phyloP scores from a whole-genome alignment of 2,329 filamentous ascomycete genomes.

The Phoma sp. region DNA sequence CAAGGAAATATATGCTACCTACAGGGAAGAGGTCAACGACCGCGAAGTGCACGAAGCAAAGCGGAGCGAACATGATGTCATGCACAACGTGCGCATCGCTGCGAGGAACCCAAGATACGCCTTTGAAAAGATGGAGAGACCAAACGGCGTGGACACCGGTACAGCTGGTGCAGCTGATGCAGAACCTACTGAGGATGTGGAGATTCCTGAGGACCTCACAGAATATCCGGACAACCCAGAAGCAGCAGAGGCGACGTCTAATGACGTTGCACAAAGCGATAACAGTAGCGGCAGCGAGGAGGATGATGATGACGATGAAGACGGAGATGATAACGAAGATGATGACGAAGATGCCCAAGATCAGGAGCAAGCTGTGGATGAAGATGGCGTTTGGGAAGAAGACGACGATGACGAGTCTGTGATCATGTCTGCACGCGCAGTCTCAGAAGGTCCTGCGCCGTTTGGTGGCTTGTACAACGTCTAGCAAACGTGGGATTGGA shows the following conservation, averaged over 20 bases:
- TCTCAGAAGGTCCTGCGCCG: slow-evolving; percentile 28
- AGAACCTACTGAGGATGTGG: slow-evolving; percentile 28
- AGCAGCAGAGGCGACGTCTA: slow-evolving; percentile 30
- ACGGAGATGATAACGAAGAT: slow-evolving; percentile 25
- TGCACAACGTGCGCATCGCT: slow-evolving; percentile 40
- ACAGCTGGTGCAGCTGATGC: not conserved
- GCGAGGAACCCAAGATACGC: slow-evolving; percentile 43
- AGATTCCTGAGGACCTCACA: slow-evolving; percentile 41
- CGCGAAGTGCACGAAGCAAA: slow-evolving; percentile 32
- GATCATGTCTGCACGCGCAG: slow-evolving; percentile 18
- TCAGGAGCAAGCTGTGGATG: slow-evolving; percentile 22
- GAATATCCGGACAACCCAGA: slow-evolving; percentile 41
- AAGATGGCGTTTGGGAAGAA: slow-evolving; percentile 23
- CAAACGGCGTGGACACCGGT: not conserved
- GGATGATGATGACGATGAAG: slow-evolving; percentile 22
- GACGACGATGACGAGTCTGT: slow-evolving; percentile 26
- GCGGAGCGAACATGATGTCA: slow-evolving; percentile 39
- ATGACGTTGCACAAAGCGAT: slow-evolving; percentile 28
- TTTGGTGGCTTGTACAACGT: slow-evolving; percentile 35
- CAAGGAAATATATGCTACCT: slow-evolving; percentile 36
- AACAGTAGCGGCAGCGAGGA: slow-evolving; percentile 20
- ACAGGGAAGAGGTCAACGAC: slow-evolving; percentile 37
- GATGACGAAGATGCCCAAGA: slow-evolving; percentile 23
- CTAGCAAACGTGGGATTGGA: not conserved
- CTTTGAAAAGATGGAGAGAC: slow-evolving; percentile 40